phyloP scores from a whole-genome alignment of 805 yeast genomes.

The Isabelozyma gotoi region DNA sequence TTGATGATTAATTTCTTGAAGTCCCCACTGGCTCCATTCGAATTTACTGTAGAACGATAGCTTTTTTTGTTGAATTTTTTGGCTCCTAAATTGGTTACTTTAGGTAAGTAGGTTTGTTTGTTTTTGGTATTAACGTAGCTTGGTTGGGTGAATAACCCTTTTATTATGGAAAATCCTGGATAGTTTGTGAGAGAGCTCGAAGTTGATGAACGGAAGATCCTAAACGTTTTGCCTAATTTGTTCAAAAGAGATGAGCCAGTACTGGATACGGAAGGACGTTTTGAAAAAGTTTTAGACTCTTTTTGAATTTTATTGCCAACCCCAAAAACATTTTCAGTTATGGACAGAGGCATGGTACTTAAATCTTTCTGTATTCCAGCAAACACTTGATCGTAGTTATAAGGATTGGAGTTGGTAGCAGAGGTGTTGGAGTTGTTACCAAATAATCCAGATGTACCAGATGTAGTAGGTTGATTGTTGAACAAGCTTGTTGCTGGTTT shows the following conservation, averaged over 20 bases:
- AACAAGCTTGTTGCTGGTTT: background rate
- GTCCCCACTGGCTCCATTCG: conserved; percentile 20
- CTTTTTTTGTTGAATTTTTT: conserved; percentile 3
- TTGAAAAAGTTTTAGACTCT: background rate
- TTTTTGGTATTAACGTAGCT: conserved; percentile 15
- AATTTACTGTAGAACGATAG: conserved; percentile 10
- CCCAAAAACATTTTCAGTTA: conserved; percentile 25
- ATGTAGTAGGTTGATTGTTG: no score
- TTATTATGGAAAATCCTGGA: conserved; percentile 12
- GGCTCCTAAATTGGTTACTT: conserved; percentile 6
- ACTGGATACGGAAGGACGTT: background rate
- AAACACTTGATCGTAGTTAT: conserved; percentile 26
- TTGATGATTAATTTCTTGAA: conserved; percentile 37
- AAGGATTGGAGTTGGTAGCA: conserved; percentile 21
- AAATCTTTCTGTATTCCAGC: conserved; percentile 16
- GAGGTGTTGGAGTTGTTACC: background rate
- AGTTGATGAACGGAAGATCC: conserved; percentile 22
- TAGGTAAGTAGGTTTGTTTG: conserved; percentile 5
- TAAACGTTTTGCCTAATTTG: conserved; percentile 35
- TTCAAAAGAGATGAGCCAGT: conserved; percentile 23
- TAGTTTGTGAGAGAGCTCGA: conserved; percentile 3
- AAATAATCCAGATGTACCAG: no score
- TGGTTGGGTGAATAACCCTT: conserved; percentile 32
- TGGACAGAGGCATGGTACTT: conserved; percentile 30
- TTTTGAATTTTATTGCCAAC: conserved; percentile 10